Conservation (phyloP, 2,329 filamentous ascomycete genomes). For the Esteya vermicola region DNA sequence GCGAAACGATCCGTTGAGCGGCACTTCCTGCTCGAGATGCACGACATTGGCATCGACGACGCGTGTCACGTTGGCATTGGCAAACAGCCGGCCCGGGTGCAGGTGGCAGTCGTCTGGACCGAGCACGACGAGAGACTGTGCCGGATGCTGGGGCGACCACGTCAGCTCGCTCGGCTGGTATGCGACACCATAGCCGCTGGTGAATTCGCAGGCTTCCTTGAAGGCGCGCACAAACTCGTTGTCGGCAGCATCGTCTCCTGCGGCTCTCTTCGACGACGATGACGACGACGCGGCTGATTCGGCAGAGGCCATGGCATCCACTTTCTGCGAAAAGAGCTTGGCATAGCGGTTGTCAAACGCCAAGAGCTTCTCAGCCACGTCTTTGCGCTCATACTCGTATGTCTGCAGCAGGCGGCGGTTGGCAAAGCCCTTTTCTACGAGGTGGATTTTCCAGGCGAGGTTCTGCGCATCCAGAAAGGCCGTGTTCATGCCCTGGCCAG, state of each 20-base stretch:
- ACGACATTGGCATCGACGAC: slow-evolving; percentile 83
- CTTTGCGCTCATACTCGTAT: slow-evolving; percentile 75
- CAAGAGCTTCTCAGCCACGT: slow-evolving; percentile 71
- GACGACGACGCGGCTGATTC: too few species aligned
- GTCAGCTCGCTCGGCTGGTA: slow-evolving; percentile 75
- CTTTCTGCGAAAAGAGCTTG: slow-evolving; percentile 75
- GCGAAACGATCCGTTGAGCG: slow-evolving; percentile 76
- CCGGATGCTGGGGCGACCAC: slow-evolving; percentile 62
- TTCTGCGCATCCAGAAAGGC: slow-evolving; percentile 74
- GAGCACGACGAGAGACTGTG: slow-evolving; percentile 55
- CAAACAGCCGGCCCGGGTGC: slow-evolving; percentile 60
- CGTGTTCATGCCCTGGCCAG: slow-evolving; percentile 69
- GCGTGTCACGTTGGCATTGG: slow-evolving; percentile 68
- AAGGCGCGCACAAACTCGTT: slow-evolving; percentile 82
- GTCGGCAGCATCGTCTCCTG: slow-evolving; percentile 28
- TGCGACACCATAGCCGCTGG: slow-evolving; percentile 78
- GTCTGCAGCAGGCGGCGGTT: slow-evolving; percentile 61
- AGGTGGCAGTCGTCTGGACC: slow-evolving; percentile 49
- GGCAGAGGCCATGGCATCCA: too few species aligned
- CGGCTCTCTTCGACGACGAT: too few species aligned
- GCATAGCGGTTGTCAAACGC: slow-evolving; percentile 83
- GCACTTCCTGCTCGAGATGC: slow-evolving; percentile 79
- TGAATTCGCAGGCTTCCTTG: slow-evolving; percentile 85
- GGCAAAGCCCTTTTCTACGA: slow-evolving; percentile 73
- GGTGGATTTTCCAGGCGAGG: slow-evolving; percentile 90